Base-by-base conservation (phyloP, 805 yeast genomes). In the Hanseniaspora clermontiae region DNA sequence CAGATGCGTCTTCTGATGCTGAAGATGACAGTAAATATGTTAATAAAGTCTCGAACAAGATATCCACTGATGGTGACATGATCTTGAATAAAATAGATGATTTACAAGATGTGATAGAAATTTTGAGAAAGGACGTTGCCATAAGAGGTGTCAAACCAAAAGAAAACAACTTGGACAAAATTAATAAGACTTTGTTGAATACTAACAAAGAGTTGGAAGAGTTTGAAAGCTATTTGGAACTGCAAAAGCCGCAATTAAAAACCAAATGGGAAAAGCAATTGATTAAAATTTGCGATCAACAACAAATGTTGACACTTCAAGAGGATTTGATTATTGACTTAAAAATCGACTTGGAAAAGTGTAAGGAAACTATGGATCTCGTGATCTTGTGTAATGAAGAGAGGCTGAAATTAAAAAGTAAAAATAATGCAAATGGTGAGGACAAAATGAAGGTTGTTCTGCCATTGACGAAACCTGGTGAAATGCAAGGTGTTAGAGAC, bases 231-330 rank as follows among this genome's bases (percentile, higher is more conserved):
- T 88, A 79, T 63, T 82, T 93, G 42, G 63, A 68, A 1, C 72
- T 73, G 5, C 97, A 89, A 65, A 85, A 85, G 61, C 83, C 89
- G 7, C 81, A 80, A 36, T 89, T 97, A 96, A 86, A 87, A 65
- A 79, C 79, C 61, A 83, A 87, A 9, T 91, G 98, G 97, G 96
- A 90, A 65, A 73, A 83, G 5, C 96, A 89, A 65, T 76, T 93
- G 57, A 93, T 88, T 59, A 83, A 83, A 39, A 91, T 93, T 14
- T 84, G 95, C 61, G 95, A 88, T 64, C 97, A 90, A 64, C 97
- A 93, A 67, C 95, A 91, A 61, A 88, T 88, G 67, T 81, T 90
- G 70, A 86, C 86, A 57, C 76, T 88, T 19, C 97, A 91, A 68
- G 96, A 88, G 63, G 95, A 87, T 59, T 77, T 95, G 55, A 79